Evolutionary conservation across 2,329 filamentous ascomycete genomes (phyloP).

Genomic region (Pyrenophora tritici-repentis): DNA sequence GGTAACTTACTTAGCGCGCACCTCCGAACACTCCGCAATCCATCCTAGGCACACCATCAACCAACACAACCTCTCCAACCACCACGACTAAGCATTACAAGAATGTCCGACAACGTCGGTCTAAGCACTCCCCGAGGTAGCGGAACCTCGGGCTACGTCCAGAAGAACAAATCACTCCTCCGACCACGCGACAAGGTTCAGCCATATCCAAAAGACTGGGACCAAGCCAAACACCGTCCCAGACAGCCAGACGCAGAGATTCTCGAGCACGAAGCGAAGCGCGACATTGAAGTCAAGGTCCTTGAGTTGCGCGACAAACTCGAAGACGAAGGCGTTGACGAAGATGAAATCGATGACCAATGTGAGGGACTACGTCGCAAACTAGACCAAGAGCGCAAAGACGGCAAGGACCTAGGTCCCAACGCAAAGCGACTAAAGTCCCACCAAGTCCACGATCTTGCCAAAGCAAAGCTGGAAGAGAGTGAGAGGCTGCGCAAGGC

Average conservation of each 20-base stretch:
- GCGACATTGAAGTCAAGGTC: slow-evolving; percentile 90
- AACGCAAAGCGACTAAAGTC: slow-evolving; percentile 71
- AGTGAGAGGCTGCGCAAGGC: slow-evolving; percentile 86
- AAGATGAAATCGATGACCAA: slow-evolving; percentile 85
- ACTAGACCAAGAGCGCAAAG: slow-evolving; percentile 56
- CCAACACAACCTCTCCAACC: neutral
- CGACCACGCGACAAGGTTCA: slow-evolving; percentile 78
- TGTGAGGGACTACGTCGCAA: slow-evolving; percentile 70
- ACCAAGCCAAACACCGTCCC: slow-evolving; percentile 73
- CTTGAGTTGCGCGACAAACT: slow-evolving; percentile 87
- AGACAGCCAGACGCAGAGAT: slow-evolving; percentile 90
- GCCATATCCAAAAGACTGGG: slow-evolving; percentile 75
- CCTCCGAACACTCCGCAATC: slow-evolving; percentile 30
- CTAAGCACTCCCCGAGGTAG: slow-evolving; percentile 92
- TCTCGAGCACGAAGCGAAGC: slow-evolving; percentile 88
- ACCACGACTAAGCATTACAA: neutral
- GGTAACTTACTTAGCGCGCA: neutral
- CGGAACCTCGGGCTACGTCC: slow-evolving; percentile 96
- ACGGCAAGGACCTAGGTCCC: slow-evolving; percentile 42
- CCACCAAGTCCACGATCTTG: slow-evolving; percentile 95
- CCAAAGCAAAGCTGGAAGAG: slow-evolving; percentile 94
- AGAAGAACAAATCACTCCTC: slow-evolving; percentile 90
- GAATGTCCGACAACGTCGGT: slow-evolving; percentile 92
- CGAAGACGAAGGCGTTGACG: slow-evolving; percentile 87
- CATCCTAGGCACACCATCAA: neutral